A percentile compares a stretch with the other conserved stretches of the same genome.
Conservation (phyloP, 805 yeast species). For the Yarrowia divulgata region DNA sequence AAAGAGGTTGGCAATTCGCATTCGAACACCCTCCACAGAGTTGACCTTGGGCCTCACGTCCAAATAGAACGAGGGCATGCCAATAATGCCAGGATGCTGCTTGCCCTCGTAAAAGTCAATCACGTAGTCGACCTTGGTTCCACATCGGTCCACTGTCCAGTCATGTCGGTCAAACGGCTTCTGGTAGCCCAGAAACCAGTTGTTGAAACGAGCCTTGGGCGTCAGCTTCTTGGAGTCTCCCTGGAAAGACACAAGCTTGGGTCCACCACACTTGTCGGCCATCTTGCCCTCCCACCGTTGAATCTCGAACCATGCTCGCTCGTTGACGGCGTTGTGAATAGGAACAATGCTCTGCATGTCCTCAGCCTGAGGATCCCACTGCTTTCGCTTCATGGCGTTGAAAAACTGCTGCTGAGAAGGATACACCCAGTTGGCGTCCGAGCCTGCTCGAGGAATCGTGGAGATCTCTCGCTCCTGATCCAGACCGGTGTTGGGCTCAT, state of each 20-base stretch:
- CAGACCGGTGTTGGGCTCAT: constrained; percentile 49
- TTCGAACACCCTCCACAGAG: constrained; percentile 75
- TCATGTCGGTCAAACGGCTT: constrained; percentile 96
- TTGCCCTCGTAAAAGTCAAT: constrained; percentile 85
- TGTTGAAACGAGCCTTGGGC: constrained; percentile 81
- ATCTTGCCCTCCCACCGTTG: constrained; percentile 71
- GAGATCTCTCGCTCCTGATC: constrained; percentile 80
- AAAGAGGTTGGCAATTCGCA: constrained; percentile 70
- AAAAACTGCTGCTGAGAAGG: constrained; percentile 95
- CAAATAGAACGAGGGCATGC: constrained; percentile 68
- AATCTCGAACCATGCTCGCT: constrained; percentile 88
- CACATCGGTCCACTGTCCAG: constrained; percentile 89
- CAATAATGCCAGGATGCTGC: constrained; percentile 56
- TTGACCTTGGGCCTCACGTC: constrained; percentile 95
- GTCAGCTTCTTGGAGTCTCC: constrained; percentile 88
- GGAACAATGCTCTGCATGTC: constrained; percentile 95
- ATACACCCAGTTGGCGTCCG: constrained; percentile 80
- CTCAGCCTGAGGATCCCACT: constrained; percentile 79
- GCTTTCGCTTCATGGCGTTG: constrained; percentile 91
- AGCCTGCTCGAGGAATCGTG: constrained; percentile 81
- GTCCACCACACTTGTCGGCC: constrained; percentile 70
- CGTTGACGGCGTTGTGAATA: constrained; percentile 92
- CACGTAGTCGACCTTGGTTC: constrained; percentile 82
- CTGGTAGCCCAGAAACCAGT: constrained; percentile 66
- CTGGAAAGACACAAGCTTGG: constrained; percentile 81